Evolutionary conservation across 768 basidiomycete species (phyloP), one percentile per base, ranked within the genome.

Genomic region (Trametes elegans): DNA sequence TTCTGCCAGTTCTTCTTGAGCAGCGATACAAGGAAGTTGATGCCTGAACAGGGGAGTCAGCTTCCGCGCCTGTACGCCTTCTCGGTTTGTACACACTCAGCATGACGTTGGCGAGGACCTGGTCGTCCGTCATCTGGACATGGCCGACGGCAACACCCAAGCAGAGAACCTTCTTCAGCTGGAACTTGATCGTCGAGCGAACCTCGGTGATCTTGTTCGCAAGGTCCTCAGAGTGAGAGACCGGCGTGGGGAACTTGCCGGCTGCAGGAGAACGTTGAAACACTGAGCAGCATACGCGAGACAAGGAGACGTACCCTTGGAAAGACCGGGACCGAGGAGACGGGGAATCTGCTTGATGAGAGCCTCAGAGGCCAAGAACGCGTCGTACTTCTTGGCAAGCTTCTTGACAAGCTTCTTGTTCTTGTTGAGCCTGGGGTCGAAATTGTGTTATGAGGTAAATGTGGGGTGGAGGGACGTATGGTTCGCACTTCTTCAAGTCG

Each of bases 401-500:
- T 97, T 97, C 83, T 98, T 99, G 70, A 98, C 97, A 59, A 99
- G 91, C 79, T 99, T 99, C 83, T 99, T 98, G 85, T 98, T 99
- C 80, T 97, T 96, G 88, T 96, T 97, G 62, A 98, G 83, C 76
- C 90, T 93, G 42, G 21, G 14, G 21, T 3, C 8, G n/a, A 39
- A 16, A 41, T n/a, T 11, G 18, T 42, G 46, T 10, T 26, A 32
- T 18, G 35, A 44, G 36, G 13, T 41, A 7, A 14, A 13, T 11
- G 3, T 5, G n/a, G 2, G 29, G 26, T 2, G 7, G 10, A 13
- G 45, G 23, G 31, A 48, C 3, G 36, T 11, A 0, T 14, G 26
- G 3, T 69, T n/a, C 81, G 32, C 69, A 94, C 94, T 99, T 99
- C 77, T 99, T 98, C 77, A 98, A 80, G 76, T 99, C 97, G 66